Conservation (phyloP, 2,329 filamentous ascomycete species). For the Nannizziopsis arthrosporioides region DNA sequence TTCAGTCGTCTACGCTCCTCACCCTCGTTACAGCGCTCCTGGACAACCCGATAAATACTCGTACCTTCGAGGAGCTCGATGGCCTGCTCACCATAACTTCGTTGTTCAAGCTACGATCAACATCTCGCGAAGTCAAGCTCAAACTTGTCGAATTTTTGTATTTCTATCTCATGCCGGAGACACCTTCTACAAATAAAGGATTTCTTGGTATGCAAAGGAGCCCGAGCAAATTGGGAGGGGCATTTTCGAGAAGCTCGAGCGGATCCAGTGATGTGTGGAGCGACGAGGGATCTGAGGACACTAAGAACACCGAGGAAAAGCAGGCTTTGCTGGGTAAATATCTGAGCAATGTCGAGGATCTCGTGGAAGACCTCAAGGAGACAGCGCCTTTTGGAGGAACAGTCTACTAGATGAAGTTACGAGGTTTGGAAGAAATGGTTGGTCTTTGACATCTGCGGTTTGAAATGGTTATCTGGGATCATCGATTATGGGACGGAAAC, state of each 20-base stretch:
- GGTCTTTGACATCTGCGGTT: not conserved
- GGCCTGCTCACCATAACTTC: conserved; percentile 84
- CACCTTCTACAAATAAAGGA: conserved; percentile 37
- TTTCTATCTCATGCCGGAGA: conserved; percentile 96
- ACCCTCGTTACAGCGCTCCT: conserved; percentile 83
- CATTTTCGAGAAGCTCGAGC: conserved; percentile 38
- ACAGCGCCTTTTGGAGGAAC: conserved; percentile 59
- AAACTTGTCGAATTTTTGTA: conserved; percentile 96
- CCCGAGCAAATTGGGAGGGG: conserved; percentile 55
- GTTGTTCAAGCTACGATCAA: conserved; percentile 80
- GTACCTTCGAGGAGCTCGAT: conserved; percentile 83
- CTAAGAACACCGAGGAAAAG: conserved; percentile 67
- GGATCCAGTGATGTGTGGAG: conserved; percentile 19
- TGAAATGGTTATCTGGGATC: too few species aligned
- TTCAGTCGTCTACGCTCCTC: conserved; percentile 80
- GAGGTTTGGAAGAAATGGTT: not conserved
- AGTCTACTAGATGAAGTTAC: conserved; percentile 20
- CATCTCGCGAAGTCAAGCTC: conserved; percentile 78
- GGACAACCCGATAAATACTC: conserved; percentile 74
- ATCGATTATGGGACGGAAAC: too few species aligned
- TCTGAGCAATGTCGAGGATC: conserved; percentile 69
- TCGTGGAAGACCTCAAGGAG: conserved; percentile 72
- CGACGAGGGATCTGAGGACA: conserved; percentile 23
- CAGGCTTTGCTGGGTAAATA: conserved; percentile 65
- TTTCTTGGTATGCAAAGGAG: conserved; percentile 49